Base-by-base conservation (phyloP, 441 rosid genomes). In the Macaranga tanarius region DNA sequence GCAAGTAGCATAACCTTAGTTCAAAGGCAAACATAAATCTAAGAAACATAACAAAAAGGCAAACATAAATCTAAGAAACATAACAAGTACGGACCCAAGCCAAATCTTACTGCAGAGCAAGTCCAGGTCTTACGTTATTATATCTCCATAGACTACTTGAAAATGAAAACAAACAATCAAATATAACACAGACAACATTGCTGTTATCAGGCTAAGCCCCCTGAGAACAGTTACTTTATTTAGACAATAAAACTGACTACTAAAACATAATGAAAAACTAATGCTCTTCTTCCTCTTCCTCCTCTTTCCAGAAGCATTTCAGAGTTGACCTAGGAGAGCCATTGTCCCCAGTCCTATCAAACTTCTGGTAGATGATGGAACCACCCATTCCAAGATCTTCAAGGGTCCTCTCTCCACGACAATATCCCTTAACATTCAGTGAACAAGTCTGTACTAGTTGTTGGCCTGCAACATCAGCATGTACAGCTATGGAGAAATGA, bases 351-450 rank as follows among this genome's bases (percentile, higher is more conserved):
- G 71, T 50, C 80, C 48, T 71, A 25, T 48, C 73, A 64, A 86
- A 90, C 61, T 81, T 85, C 87, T 84, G 87, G 80, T 89, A 92
- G 73, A 87, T 73, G 20, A 92, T 71, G 38, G 84, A 83, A 64
- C 92, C 88, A 2, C 88, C 89, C 62, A 67, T 75, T 44, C 88
- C 89, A 42, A 89, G 86, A 77, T 83, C 95, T 73, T 89, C 91
- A 56, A 73, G 45, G 77, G 83, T 73, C 65, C 78, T 86, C 85
- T 86, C 95, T 76, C 77, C 79, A 58, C 83, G 59, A 76, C 62
- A 11, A 84, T 87, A 89, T 45, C 92, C 91, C 72, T 79, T 83
- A 6, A 87, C 78, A 75, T 86, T 82, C 65, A 86, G 67, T 12
- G 78, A 22, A 69, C 79, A 84, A 11, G 55, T 79, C 73, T 25